Evolutionary conservation across 768 basidiomycete species (phyloP).

Genomic region (Boletus edulis): DNA sequence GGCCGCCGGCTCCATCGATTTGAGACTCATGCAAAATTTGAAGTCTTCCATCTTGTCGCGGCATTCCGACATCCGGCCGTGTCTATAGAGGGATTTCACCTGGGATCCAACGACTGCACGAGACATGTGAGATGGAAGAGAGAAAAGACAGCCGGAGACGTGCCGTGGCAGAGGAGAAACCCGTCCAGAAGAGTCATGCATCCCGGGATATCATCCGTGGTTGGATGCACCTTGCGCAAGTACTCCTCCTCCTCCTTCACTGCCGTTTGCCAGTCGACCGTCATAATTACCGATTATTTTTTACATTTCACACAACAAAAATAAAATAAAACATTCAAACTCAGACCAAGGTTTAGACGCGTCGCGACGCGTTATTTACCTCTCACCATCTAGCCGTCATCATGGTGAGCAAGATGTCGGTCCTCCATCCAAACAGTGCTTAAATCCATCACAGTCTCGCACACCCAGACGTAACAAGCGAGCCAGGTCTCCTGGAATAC

Average conservation of each 20-base stretch:
- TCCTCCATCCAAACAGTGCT: neutral
- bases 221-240: slow-evolving; percentile 66
- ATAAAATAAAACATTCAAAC: slow-evolving; percentile 34
- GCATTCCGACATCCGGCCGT: slow-evolving; percentile 74
- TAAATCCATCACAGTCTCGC: slow-evolving; percentile 27
- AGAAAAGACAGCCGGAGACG: slow-evolving; percentile 11
- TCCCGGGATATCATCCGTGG: slow-evolving; percentile 73
- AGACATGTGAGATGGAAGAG: slow-evolving; percentile 10
- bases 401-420: slow-evolving; percentile 38
- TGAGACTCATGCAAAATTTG: slow-evolving; percentile 90
- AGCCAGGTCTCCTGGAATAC: slow-evolving; percentile 52
- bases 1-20: slow-evolving; percentile 72
- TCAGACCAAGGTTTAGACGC: slow-evolving; percentile 37
- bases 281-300: slow-evolving; percentile 17
- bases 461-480: slow-evolving; percentile 62
- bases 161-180: slow-evolving; percentile 70
- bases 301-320: neutral
- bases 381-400: slow-evolving; percentile 14
- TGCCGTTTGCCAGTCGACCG: slow-evolving; percentile 50
- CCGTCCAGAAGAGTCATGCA: slow-evolving; percentile 77
- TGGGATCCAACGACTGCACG: slow-evolving; percentile 72
- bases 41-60: slow-evolving; percentile 82
- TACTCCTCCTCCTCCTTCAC: slow-evolving; percentile 69
- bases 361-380: slow-evolving; percentile 45
- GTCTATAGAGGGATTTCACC: slow-evolving; percentile 82